phyloP scores from a whole-genome alignment of 495 filamentous ascomycete species.

The Penicillium egyptiacum region DNA sequence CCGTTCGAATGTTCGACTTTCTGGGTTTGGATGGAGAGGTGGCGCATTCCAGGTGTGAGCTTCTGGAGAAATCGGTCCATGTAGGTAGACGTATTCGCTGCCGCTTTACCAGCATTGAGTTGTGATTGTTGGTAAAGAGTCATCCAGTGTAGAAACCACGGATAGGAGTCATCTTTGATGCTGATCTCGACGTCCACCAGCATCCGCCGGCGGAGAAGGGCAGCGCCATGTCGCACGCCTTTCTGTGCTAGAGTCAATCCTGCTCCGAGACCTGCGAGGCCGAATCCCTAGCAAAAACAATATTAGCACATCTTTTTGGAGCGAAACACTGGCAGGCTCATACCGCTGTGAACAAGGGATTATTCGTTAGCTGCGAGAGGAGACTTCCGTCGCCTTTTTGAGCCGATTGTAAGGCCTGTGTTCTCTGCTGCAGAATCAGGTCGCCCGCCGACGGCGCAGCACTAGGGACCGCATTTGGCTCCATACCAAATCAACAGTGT shows the following conservation, averaged over 20 bases:
- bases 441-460: conserved; percentile 40
- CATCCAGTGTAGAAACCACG: conserved; percentile 94
- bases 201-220: conserved; percentile 76
- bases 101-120: conserved; percentile 38
- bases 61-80: conserved; percentile 55
- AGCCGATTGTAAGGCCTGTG: conserved; percentile 34
- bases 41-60: conserved; percentile 63
- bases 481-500: conserved; percentile 29
- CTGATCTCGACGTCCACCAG: conserved; percentile 95
- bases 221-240: conserved; percentile 64
- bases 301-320: background rate
- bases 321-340: conserved; percentile 11
- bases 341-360: conserved; percentile 71
- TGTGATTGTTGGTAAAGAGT: conserved; percentile 70
- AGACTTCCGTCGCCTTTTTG: conserved; percentile 42
- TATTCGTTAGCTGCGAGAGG: conserved; percentile 57
- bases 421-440: conserved; percentile 41
- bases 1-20: conserved; percentile 61
- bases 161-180: conserved; percentile 87
- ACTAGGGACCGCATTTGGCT: conserved; percentile 39
- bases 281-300: conserved; percentile 58
- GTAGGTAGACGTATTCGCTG: conserved; percentile 43
- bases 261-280: conserved; percentile 83
- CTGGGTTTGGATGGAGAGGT: conserved; percentile 67
- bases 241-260: conserved; percentile 72